Evolutionary conservation across 768 basidiomycete species (phyloP).

Genomic region (Naganishia kalamii): DNA sequence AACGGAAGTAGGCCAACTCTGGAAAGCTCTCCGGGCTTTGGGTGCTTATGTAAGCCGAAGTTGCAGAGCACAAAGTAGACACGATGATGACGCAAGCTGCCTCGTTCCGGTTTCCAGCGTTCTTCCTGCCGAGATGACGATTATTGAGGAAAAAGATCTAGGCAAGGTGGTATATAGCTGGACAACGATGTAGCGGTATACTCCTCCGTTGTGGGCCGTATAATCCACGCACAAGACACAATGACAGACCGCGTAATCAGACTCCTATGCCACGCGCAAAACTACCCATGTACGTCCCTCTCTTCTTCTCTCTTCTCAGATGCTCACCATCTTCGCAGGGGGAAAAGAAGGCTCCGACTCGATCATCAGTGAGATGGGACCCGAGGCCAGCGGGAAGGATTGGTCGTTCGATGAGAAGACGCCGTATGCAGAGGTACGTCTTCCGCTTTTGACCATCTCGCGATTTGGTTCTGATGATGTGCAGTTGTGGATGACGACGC

Average conservation of each 20-base stretch:
- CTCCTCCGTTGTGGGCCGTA: background rate
- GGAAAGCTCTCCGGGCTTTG: background rate
- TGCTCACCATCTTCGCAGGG: constrained; percentile 22
- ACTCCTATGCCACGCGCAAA: constrained; percentile 23
- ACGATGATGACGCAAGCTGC: no score
- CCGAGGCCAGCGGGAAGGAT: constrained; percentile 26
- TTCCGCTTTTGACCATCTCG: background rate
- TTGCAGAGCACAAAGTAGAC: no score
- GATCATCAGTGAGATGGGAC: constrained; percentile 28
- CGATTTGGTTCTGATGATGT: background rate
- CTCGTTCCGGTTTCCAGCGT: background rate
- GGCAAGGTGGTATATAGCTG: background rate
- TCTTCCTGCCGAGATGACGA: background rate
- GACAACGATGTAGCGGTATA: background rate
- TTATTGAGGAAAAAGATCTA: no score
- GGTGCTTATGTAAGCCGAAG: background rate
- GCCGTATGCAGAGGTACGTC: constrained; percentile 32
- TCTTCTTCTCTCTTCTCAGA: background rate
- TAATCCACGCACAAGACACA: background rate
- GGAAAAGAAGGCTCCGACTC: constrained; percentile 33
- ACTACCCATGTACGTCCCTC: constrained; percentile 25
- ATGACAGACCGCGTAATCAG: constrained; percentile 24
- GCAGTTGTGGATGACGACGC: constrained; percentile 39
- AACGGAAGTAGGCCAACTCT: no score
- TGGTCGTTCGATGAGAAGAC: constrained; percentile 28